These are phyloP conservation scores for Fabrea salina DNA, from an alignment of 169 alveolate genomes.

Conservation along the genomic window DNA sequence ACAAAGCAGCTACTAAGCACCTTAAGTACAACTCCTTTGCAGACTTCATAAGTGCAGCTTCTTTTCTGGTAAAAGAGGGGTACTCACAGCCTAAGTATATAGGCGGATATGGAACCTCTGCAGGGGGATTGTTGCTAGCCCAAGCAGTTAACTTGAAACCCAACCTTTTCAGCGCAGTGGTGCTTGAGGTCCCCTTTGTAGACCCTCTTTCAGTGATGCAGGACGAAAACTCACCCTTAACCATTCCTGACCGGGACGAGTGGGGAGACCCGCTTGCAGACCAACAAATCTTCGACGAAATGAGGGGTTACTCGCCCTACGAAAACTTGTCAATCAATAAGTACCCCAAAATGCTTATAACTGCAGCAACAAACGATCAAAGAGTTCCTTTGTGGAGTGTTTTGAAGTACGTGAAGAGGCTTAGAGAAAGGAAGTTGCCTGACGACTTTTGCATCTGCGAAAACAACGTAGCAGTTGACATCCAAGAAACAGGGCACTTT, in stretches of 20 bases:
- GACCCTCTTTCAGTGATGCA: conserved; percentile 61
- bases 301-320: conserved; percentile 66
- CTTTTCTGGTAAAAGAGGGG: conserved; percentile 52
- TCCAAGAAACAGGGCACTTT: conserved; percentile 35
- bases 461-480: conserved; percentile 38
- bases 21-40: conserved; percentile 47
- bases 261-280: conserved; percentile 67
- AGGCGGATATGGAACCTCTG: conserved; percentile 73
- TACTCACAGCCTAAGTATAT: conserved; percentile 63
- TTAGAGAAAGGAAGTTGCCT: conserved; percentile 40
- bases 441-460: not conserved
- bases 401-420: conserved; percentile 59
- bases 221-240: conserved; percentile 51
- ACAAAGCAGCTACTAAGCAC: conserved; percentile 55
- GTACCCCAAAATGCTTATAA: conserved; percentile 60
- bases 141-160: conserved; percentile 61
- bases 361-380: conserved; percentile 53
- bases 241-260: conserved; percentile 66
- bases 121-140: conserved; percentile 75
- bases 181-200: conserved; percentile 68
- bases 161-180: conserved; percentile 61
- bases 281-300: conserved; percentile 28
- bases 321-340: conserved; percentile 53
- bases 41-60: conserved; percentile 65
- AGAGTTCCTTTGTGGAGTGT: conserved; percentile 69